phyloP scores from a whole-genome alignment of 495 filamentous ascomycete genomes.

The Penicillium bialowiezense region DNA sequence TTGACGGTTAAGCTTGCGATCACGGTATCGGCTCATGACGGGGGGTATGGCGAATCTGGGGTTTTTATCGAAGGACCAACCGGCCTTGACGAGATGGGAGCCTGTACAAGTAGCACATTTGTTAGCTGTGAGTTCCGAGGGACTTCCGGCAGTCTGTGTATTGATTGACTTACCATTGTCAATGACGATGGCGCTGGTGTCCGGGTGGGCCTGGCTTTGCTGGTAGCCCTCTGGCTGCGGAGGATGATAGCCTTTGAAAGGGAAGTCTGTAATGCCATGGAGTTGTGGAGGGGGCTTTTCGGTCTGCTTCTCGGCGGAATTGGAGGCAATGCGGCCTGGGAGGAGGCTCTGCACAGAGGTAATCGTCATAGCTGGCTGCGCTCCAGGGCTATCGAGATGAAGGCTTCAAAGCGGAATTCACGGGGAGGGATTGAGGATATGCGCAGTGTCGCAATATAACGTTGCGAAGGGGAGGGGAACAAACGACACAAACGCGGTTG shows the following conservation, averaged over 20 bases:
- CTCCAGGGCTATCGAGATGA: slow-evolving; percentile 28
- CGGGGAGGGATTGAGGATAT: slow-evolving; percentile 11
- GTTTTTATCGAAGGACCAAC: slow-evolving; percentile 84
- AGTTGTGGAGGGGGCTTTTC: slow-evolving; percentile 50
- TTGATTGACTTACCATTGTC: slow-evolving; percentile 74
- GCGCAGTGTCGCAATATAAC: background rate
- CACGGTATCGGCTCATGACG: slow-evolving; percentile 88
- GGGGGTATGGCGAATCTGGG: slow-evolving; percentile 81
- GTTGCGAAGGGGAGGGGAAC: background rate
- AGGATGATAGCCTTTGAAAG: slow-evolving; percentile 70
- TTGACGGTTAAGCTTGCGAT: slow-evolving; percentile 84
- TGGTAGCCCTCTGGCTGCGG: slow-evolving; percentile 66
- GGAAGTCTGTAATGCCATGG: slow-evolving; percentile 64
- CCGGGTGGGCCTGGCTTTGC: slow-evolving; percentile 53
- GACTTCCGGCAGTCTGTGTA: too few species aligned
- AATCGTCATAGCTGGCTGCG: slow-evolving; percentile 47
- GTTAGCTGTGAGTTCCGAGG: background rate
- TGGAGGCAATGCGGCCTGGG: slow-evolving; percentile 30
- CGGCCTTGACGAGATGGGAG: slow-evolving; percentile 82
- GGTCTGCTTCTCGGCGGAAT: slow-evolving; percentile 30
- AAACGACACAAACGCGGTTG: slow-evolving; percentile 7
- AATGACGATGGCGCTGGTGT: slow-evolving; percentile 81
- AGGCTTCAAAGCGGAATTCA: slow-evolving; percentile 14
- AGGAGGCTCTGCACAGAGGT: slow-evolving; percentile 42
- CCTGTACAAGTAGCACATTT: slow-evolving; percentile 47